Conservation (phyloP, 225 moss, liverwort and hornwort species). For the Bryum argenteum region DNA sequence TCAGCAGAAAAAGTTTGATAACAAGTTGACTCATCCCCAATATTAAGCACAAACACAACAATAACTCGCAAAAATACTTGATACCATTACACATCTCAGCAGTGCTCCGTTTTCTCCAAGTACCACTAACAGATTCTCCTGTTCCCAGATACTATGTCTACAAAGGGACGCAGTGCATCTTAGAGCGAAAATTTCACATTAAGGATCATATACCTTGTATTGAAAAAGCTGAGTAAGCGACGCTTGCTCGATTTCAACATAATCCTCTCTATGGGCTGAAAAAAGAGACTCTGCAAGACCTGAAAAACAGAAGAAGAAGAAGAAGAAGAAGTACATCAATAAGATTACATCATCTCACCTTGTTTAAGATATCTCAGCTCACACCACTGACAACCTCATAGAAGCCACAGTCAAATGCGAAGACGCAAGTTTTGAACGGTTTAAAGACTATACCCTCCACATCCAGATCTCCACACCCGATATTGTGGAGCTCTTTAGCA, state of each 20-base stretch:
- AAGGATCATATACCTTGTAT: constrained; percentile 62
- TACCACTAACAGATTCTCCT: background rate
- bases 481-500: constrained; percentile 84
- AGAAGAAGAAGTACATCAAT: background rate
- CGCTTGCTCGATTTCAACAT: constrained; percentile 86
- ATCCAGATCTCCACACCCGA: constrained; percentile 97
- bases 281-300: constrained; percentile 93
- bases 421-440: constrained; percentile 6
- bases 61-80: constrained; percentile 5
- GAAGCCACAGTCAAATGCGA: constrained; percentile 3
- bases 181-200: constrained; percentile 15
- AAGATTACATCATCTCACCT: background rate
- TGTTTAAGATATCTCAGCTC: constrained; percentile 14
- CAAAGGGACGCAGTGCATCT: background rate
- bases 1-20: constrained; percentile 20
- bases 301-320: constrained; percentile 37
- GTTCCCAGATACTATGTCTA: background rate
- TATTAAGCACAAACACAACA: constrained; percentile 10
- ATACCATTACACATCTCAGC: constrained; percentile 8
- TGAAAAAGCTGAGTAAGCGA: constrained; percentile 91
- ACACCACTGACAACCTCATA: background rate
- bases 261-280: constrained; percentile 93
- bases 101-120: constrained; percentile 3
- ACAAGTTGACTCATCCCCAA: constrained; percentile 22
- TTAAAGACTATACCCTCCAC: constrained; percentile 67